A percentile compares a stretch with the other conserved stretches of the same genome.
Conservation (phyloP, 2,329 filamentous ascomycete genomes). For the Beauveria australis region DNA sequence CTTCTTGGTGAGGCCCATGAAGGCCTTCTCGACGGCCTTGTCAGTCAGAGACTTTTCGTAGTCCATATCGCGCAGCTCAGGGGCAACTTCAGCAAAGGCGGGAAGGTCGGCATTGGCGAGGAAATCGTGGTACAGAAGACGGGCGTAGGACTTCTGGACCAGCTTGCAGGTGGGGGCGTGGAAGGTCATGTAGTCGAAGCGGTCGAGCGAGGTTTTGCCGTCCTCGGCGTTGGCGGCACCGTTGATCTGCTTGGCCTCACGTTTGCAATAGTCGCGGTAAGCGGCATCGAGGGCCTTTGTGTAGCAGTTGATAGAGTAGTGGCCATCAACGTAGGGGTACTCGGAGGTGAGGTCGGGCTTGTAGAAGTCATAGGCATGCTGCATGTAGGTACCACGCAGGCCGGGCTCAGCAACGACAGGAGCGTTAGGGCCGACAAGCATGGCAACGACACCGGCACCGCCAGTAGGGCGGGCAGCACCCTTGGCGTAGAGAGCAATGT, state of each 20-base stretch:
- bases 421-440: constrained; percentile 71
- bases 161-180: constrained; percentile 83
- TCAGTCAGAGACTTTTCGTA: constrained; percentile 73
- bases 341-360: constrained; percentile 83
- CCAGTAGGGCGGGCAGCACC: constrained; percentile 73
- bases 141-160: constrained; percentile 76
- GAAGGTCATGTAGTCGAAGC: constrained; percentile 78
- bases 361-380: constrained; percentile 84
- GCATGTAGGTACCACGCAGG: constrained; percentile 71
- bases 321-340: constrained; percentile 78
- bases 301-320: constrained; percentile 78
- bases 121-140: constrained; percentile 81
- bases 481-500: constrained; percentile 81
- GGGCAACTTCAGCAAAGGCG: constrained; percentile 65
- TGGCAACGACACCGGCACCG: constrained; percentile 69
- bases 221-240: constrained; percentile 36
- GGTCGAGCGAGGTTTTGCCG: constrained; percentile 60
- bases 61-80: constrained; percentile 69
- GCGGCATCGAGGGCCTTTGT: constrained; percentile 70
- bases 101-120: constrained; percentile 58
- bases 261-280: constrained; percentile 73
- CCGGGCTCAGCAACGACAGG: constrained; percentile 71
- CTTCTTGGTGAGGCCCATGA: constrained; percentile 79
- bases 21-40: constrained; percentile 79
- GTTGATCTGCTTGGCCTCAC: constrained; percentile 47